Percentiles rank a stretch among this genome's conserved stretches.
Conservation (phyloP, 2,329 filamentous ascomycete species). For the Hymenoscyphus occultus region DNA sequence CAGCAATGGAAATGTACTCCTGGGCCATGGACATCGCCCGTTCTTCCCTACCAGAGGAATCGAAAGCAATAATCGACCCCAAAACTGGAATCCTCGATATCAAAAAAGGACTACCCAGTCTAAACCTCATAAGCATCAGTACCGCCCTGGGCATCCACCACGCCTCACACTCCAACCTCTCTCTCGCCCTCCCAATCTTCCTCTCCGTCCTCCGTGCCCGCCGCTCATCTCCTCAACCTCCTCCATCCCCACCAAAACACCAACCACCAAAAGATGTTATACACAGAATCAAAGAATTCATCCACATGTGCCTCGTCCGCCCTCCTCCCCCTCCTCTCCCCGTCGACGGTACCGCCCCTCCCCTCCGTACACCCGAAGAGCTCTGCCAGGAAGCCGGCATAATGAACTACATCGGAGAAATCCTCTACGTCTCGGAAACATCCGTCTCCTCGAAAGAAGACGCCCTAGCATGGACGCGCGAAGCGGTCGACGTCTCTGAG, state of each 20-base stretch:
- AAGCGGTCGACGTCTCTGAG: slow-evolving; percentile 79
- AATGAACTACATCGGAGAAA: slow-evolving; percentile 90
- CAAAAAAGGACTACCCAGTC: slow-evolving; percentile 56
- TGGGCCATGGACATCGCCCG: slow-evolving; percentile 75
- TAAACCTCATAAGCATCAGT: slow-evolving; percentile 71
- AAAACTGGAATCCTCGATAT: slow-evolving; percentile 63
- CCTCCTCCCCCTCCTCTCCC: slow-evolving; percentile 70
- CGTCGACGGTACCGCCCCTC: slow-evolving; percentile 64
- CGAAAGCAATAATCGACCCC: slow-evolving; percentile 52
- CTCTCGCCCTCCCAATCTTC: slow-evolving; percentile 75
- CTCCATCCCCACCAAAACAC: slow-evolving; percentile 28
- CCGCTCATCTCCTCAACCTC: slow-evolving; percentile 51
- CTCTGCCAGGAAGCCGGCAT: slow-evolving; percentile 82
- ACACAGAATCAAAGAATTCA: slow-evolving; percentile 31
- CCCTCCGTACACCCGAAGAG: slow-evolving; percentile 61
- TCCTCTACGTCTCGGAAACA: slow-evolving; percentile 68
- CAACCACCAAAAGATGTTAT: slow-evolving; percentile 23
- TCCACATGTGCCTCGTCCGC: slow-evolving; percentile 41
- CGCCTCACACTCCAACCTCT: slow-evolving; percentile 64
- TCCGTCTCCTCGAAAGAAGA: slow-evolving; percentile 51
- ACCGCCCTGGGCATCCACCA: slow-evolving; percentile 78
- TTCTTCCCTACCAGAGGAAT: slow-evolving; percentile 46
- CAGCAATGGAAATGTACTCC: slow-evolving; percentile 68
- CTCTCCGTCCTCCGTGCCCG: slow-evolving; percentile 80
- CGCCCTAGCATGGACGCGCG: slow-evolving; percentile 84